Percentiles rank a stretch among this genome's conserved stretches.
These are phyloP conservation scores for Bolboschoenus planiculmis DNA, from an alignment of 176 grass and related monocot genomes.

Conservation along the genomic window DNA sequence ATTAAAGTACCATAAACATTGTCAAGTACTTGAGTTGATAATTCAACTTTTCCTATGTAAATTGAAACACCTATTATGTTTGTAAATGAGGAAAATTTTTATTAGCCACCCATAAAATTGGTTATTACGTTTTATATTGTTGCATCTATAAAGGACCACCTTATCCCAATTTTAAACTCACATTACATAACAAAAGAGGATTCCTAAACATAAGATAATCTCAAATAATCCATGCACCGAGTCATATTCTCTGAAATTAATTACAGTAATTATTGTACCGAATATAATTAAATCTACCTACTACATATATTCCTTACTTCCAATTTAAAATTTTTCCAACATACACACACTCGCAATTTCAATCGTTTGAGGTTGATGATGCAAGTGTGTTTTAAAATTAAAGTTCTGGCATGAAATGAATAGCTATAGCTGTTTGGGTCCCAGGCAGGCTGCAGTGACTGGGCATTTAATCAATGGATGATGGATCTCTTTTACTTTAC, in stretches of 20 bases:
- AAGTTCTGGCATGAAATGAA: neutral
- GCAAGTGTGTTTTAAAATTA: constrained; percentile 2
- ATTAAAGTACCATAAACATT: neutral
- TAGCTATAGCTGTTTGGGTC: neutral
- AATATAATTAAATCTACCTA: neutral
- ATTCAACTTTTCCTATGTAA: too few relatives aligned
- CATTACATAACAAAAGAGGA: neutral
- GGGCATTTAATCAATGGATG: neutral
- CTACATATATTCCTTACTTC: neutral
- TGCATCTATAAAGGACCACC: neutral
- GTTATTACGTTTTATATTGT: neutral
- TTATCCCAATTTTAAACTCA: neutral
- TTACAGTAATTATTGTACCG: neutral
- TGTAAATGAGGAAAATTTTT: neutral
- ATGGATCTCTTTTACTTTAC: neutral
- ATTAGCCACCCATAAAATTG: neutral
- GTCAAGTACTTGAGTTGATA: too few relatives aligned
- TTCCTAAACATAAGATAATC: neutral
- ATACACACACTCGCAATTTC: neutral
- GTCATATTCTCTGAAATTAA: neutral
- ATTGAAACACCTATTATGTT: too few relatives aligned
- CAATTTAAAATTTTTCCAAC: neutral
- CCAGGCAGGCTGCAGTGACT: neutral
- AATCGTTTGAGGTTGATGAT: neutral
- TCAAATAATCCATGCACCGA: neutral